These are phyloP conservation scores for Penicillium paxilli DNA, from an alignment of 495 filamentous ascomycete species.

Conservation along the genomic window DNA sequence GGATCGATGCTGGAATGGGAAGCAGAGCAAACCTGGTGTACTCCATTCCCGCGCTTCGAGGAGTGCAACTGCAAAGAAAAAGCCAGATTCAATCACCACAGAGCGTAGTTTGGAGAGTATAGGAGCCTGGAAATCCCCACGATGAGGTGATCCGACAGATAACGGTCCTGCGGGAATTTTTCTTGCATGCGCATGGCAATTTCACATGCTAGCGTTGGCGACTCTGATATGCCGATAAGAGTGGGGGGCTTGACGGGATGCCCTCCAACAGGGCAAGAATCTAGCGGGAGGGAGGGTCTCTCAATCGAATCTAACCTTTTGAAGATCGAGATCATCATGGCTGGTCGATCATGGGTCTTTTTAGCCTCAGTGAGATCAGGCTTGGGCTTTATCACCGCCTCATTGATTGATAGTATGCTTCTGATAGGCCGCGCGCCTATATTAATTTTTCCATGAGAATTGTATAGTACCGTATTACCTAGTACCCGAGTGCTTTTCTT, in stretches of 20 bases:
- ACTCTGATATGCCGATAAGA: slow-evolving; percentile 24
- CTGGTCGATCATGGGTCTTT: not conserved
- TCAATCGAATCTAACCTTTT: not conserved
- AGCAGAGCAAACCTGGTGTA: slow-evolving; percentile 31
- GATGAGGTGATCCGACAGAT: slow-evolving; percentile 15
- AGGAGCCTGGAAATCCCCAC: not conserved
- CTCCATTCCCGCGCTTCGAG: slow-evolving; percentile 12
- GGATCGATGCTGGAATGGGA: slow-evolving; percentile 35
- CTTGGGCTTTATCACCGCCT: too few species aligned
- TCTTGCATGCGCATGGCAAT: slow-evolving; percentile 15
- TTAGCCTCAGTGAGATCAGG: not conserved
- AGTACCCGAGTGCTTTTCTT: too few species aligned
- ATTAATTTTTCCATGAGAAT: too few species aligned
- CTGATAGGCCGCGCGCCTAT: too few species aligned
- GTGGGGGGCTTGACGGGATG: not conserved
- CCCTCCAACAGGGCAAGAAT: not conserved
- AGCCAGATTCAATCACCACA: not conserved
- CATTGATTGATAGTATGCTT: too few species aligned
- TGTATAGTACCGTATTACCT: too few species aligned
- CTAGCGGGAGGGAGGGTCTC: not conserved
- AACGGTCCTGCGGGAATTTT: slow-evolving; percentile 14
- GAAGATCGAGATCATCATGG: not conserved
- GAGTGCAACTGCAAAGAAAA: not conserved
- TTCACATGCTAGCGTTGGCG: slow-evolving; percentile 19
- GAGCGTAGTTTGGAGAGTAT: not conserved